Evolutionary conservation across 2,329 filamentous ascomycete genomes (phyloP).

Genomic region (Penicillium sp.): DNA sequence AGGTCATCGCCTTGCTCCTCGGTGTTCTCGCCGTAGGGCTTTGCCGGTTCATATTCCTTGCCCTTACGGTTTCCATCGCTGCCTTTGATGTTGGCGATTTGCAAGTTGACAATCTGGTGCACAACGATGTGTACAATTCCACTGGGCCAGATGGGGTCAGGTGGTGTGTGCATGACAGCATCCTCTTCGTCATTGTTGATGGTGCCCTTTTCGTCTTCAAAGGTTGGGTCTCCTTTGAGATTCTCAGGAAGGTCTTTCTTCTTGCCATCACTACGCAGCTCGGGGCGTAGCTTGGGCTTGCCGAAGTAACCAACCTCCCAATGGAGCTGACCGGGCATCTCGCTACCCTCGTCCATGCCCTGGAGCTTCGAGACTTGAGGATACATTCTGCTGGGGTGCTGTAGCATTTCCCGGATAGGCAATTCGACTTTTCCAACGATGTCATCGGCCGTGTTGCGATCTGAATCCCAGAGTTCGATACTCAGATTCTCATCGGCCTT

Average conservation of each 20-base stretch:
- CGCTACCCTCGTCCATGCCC: slow-evolving; percentile 79
- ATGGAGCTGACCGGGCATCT: slow-evolving; percentile 90
- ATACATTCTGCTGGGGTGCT: slow-evolving; percentile 91
- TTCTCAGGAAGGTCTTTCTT: slow-evolving; percentile 74
- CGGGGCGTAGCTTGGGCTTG: slow-evolving; percentile 83
- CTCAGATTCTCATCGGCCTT: slow-evolving; percentile 92
- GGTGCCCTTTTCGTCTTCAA: slow-evolving; percentile 86
- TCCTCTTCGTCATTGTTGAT: slow-evolving; percentile 75
- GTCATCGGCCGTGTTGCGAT: slow-evolving; percentile 88
- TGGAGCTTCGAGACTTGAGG: slow-evolving; percentile 80
- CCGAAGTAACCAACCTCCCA: slow-evolving; percentile 97
- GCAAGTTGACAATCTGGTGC: slow-evolving; percentile 93
- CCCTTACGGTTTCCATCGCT: slow-evolving; percentile 79
- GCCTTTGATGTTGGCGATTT: slow-evolving; percentile 88
- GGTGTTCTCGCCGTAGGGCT: slow-evolving; percentile 78
- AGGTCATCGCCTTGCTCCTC: slow-evolving; percentile 79
- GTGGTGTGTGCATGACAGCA: slow-evolving; percentile 84
- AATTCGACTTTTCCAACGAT: slow-evolving; percentile 93
- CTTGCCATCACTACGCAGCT: slow-evolving; percentile 83
- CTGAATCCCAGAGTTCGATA: slow-evolving; percentile 95
- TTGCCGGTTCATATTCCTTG: slow-evolving; percentile 85
- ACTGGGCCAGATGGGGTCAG: slow-evolving; percentile 94
- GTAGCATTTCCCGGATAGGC: slow-evolving; percentile 91
- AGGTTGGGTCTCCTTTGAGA: slow-evolving; percentile 70
- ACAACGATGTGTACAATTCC: slow-evolving; percentile 84